Evolutionary conservation across 2,329 filamentous ascomycete species (phyloP), one percentile per base, ranked within the genome.

Genomic region (Colletotrichum sp.): DNA sequence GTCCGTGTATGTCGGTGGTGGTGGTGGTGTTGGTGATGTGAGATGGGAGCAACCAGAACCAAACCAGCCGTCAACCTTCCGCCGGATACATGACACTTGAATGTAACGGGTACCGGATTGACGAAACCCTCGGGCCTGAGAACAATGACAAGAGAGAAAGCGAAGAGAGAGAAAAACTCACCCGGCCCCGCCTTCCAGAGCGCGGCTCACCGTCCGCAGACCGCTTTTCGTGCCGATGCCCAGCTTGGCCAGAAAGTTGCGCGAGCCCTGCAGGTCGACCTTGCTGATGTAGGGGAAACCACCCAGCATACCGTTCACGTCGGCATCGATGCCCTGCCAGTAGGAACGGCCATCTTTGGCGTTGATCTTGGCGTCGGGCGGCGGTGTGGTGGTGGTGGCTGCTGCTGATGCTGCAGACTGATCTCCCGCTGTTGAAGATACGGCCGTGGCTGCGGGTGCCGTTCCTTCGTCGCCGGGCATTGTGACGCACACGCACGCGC

Each of bases 301-400:
- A 77, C 95, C 96, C 2, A 98, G 93, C 93, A 97, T 96, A 81
- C 95, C 95, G 80, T 94, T 90, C 63, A 87, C 84, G 67, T 88
- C 85, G 57, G 88, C 86, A 3, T 84, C 83, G 69, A 88, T 80
- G 26, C 81, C 79, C 69, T 89, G 81, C 89, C 89, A 91, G 81
- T 91, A 91, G 28, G 81, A 80, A 18, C 83, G 83, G 16, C 85
- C 84, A 63, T 85, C 84, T 15, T 81, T 81, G 3, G 80, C 80
- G 69, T 80, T 82, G 75, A 87, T 84, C 13, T 80, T 78, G 13
- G 82, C 80, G 69, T 87, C 84, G n/a, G 84, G 77, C n/a, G 78
- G 72, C 44, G 57, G 71, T 78, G 73, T 77, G 66, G 62, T 32
- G 30, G 69, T 39, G 24, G 60, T 26, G 28, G 55, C 18, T 18